Base-by-base conservation (phyloP, 2,329 filamentous ascomycete genomes). In the Exophiala lecanii-corni region DNA sequence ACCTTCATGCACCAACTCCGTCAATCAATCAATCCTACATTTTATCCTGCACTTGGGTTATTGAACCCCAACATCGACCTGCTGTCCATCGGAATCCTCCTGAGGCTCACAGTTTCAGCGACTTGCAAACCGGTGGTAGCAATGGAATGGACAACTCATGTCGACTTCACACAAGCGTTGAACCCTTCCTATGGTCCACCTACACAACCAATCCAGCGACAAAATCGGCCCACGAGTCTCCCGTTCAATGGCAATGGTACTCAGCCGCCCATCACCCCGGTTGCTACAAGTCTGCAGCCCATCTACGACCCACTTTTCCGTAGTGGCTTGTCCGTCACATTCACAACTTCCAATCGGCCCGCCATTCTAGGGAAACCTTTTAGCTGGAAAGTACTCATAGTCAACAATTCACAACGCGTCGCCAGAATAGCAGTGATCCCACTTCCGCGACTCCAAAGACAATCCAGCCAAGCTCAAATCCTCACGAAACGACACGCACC, bases 311-410 rank as follows among this genome's bases (percentile, higher is more conserved):
- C 39, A 4, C 12, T 30, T 13, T n/a, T 35, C 10, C 42, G 34
- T 20, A 52, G 32, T 31, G 47, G 47, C 6, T 61, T 81, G 15
- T 75, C 70, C 0, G 67, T 82, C 31, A 78, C 75, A 1, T 73
- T 82, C 51, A 71, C 71, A 4, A 73, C 74, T 0, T 75, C 76
- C 3, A 57, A 62, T 4, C 63, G 58, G 12, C 50, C 51, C 7
- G 72, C 75, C 9, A 57, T 63, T 6, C 69, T 76, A n/a, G 73
- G 73, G 9, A 63, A 71, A 26, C 62, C 70, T 3, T 79, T 82
- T 55, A 64, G 65, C 6, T 77, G 78, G 70, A 64, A 69, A 28
- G 64, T 81, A 3, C 77, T 81, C 47, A 73, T 81, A 28, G 71
- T 79, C 41, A 82, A 82, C 52, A 71, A 72, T 9, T 79, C 75